Percentiles rank a stretch among this genome's conserved stretches.
phyloP scores from a whole-genome alignment of 106 monocot genomes.

The Dendrobium catenatum region DNA sequence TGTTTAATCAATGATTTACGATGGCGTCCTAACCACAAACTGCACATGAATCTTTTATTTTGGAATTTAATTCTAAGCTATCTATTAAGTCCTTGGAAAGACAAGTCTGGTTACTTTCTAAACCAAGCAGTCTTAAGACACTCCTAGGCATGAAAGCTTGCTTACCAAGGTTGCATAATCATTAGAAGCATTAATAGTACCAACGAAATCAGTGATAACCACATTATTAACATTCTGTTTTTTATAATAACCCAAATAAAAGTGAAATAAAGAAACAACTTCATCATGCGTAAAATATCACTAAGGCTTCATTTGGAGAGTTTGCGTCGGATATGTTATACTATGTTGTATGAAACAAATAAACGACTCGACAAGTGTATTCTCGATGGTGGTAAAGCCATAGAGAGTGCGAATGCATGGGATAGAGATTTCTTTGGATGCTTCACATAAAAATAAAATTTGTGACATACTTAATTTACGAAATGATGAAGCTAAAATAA shows the following conservation, averaged over 20 bases:
- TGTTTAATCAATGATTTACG: not conserved
- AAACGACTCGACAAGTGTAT: not conserved
- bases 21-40: not conserved
- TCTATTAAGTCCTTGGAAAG: not conserved
- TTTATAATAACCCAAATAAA: not conserved
- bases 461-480: not conserved
- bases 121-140: not conserved
- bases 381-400: not conserved
- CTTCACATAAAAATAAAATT: not conserved
- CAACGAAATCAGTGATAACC: not conserved
- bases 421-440: not conserved
- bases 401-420: not conserved
- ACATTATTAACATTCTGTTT: not conserved
- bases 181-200: not conserved
- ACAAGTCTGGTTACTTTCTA: not conserved
- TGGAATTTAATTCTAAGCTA: not conserved
- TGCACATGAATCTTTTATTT: not conserved
- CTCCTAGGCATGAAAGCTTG: not conserved
- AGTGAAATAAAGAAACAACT: not conserved
- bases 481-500: not conserved
- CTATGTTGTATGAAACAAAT: not conserved
- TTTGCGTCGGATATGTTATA: not conserved
- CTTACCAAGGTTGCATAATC: not conserved
- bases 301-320: not conserved
- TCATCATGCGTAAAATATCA: not conserved